These are phyloP conservation scores for Tranzscheliella williamsii DNA, from an alignment of 1,284 basidiomycete species.

Conservation along the genomic window DNA sequence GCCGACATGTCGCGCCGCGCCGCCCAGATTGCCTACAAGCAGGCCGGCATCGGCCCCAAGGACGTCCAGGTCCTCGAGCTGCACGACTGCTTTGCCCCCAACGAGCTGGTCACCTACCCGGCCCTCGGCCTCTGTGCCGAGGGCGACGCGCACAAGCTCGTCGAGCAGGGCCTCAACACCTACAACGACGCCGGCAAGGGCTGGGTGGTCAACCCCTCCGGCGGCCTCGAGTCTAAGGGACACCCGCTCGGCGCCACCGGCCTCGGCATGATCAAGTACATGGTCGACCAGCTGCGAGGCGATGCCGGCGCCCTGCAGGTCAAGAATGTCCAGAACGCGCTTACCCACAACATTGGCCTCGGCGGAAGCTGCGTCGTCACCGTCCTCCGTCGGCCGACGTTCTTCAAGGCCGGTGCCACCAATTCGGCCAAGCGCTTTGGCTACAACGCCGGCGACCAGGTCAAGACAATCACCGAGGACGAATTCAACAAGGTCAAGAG, in stretches of 20 bases:
- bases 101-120: slow-evolving; percentile 77
- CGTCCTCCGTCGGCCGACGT: slow-evolving; percentile 39
- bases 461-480: slow-evolving; percentile 44
- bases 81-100: slow-evolving; percentile 77
- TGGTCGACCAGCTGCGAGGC: slow-evolving; percentile 67
- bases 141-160: slow-evolving; percentile 75
- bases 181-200: slow-evolving; percentile 68
- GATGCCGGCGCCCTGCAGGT: slow-evolving; percentile 64
- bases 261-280: slow-evolving; percentile 84
- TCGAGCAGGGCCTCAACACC: slow-evolving; percentile 80
- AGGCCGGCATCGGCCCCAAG: slow-evolving; percentile 73
- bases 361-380: slow-evolving; percentile 64
- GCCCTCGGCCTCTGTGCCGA: slow-evolving; percentile 74
- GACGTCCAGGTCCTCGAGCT: slow-evolving; percentile 81
- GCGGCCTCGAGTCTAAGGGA: slow-evolving; percentile 83
- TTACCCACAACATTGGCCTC: slow-evolving; percentile 81
- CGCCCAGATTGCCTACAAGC: slow-evolving; percentile 72
- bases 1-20: slow-evolving; percentile 71
- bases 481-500: slow-evolving; percentile 50
- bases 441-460: slow-evolving; percentile 49
- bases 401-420: slow-evolving; percentile 46
- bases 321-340: slow-evolving; percentile 76
- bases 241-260: slow-evolving; percentile 79
- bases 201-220: slow-evolving; percentile 81
- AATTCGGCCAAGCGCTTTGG: slow-evolving; percentile 48